Conservation (phyloP, 164 flowering plant genomes). For the Vitis rotundifolia region DNA sequence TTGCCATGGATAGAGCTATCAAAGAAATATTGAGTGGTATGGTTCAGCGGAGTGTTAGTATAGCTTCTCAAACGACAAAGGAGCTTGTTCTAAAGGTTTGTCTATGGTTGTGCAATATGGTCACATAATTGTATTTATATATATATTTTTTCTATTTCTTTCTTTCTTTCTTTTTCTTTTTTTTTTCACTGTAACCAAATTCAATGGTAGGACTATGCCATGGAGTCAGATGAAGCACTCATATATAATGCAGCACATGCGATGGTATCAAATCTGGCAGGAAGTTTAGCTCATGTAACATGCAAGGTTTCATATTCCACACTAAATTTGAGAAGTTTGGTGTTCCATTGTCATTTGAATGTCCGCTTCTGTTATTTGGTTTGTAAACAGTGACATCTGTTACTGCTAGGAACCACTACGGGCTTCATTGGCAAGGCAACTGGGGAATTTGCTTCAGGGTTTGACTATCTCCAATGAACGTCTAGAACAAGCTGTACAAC, state of each 20-base stretch:
- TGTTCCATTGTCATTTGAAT: background rate
- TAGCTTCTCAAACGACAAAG: slow-evolving; percentile 89
- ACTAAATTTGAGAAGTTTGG: background rate
- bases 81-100: slow-evolving; percentile 90
- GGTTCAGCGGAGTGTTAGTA: slow-evolving; percentile 91
- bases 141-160: background rate
- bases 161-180: background rate
- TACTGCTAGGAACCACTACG: slow-evolving; percentile 85
- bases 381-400: background rate
- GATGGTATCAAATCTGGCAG: slow-evolving; percentile 97
- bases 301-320: slow-evolving; percentile 75
- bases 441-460: slow-evolving; percentile 69
- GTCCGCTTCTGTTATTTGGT: background rate
- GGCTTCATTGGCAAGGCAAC: slow-evolving; percentile 69
- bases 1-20: slow-evolving; percentile 92
- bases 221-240: slow-evolving; percentile 94
- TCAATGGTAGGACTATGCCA: slow-evolving; percentile 72
- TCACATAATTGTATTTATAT: background rate
- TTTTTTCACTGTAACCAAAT: background rate
- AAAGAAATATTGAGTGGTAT: slow-evolving; percentile 77
- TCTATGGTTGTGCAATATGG: background rate
- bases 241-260: slow-evolving; percentile 89
- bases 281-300: slow-evolving; percentile 98
- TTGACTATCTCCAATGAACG: slow-evolving; percentile 54
- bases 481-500: slow-evolving; percentile 76